Base-by-base conservation (phyloP, 768 basidiomycete genomes). In the Saitozyma podzolica region DNA sequence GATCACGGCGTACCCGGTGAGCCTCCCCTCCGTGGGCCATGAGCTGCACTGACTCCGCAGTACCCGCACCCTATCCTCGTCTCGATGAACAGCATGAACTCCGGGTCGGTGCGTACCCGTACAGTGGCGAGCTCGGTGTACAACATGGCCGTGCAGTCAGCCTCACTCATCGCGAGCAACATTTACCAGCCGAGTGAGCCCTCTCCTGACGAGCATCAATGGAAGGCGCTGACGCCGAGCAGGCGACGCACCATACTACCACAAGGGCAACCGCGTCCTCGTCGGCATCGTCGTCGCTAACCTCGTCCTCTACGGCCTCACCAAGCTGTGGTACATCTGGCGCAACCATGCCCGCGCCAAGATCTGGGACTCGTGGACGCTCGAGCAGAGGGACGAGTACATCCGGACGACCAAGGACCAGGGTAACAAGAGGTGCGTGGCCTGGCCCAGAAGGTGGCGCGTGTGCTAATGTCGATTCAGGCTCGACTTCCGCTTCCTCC, bases 91-190 rank as follows among this genome's bases (percentile, higher is more conserved):
- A 61, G 58, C 43, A 60, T 57, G 55, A 88, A 87, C 73, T 85
- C 87, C 2, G 83, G 84, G 67, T 84, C 84, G 56, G 87, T 88
- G 3, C 78, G 84, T 49, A 86, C 84, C 8, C 80, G 86, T 72
- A 85, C 79, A 11, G 78, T 82, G 9, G 72, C 75, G 3, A 80
- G 82, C 8, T 80, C 81, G 0, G 77, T 86, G 39, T 87, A 88
- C 74, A 88, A 87, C 66, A 86, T 87, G 83, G 84, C 84, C 63
- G 85, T 86, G n/a, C 86, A 87, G 73, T 83, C 83, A 4, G 84
- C 54, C 52, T 67, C 20, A 59, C 56, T 62, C 16, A 50, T 73
- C 9, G 61, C 67, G 4, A 82, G 83, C 14, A 85, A 87, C 66
- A 84, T 87, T 50, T 87, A 87, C 65, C 80, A 82, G 20, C 72